A percentile compares a stretch with the other conserved stretches of the same genome.
Evolutionary conservation across 495 filamentous ascomycete species (phyloP).

Genomic region (Emericellopsis terricola): DNA sequence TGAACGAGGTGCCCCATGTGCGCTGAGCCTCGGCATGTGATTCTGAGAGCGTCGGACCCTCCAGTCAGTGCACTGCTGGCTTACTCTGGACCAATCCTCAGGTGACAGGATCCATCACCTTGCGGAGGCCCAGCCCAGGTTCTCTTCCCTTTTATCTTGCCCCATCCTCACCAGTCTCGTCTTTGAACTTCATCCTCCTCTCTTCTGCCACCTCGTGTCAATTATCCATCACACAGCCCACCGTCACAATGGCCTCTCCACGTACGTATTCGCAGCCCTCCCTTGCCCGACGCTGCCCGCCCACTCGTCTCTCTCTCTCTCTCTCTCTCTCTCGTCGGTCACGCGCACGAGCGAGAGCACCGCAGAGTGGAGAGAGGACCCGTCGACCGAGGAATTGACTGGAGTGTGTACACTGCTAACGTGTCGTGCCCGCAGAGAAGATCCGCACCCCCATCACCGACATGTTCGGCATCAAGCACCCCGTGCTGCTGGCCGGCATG

Average conservation of each 20-base stretch:
- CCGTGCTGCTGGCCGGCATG: conserved; percentile 91
- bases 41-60: no score
- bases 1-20: no score
- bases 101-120: no score
- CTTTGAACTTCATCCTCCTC: neutral
- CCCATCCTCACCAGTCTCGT: neutral
- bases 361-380: no score
- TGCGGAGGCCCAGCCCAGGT: no score
- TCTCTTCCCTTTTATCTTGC: no score
- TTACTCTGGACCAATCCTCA: no score
- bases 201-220: neutral
- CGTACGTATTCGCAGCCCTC: conserved; percentile 33
- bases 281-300: conserved; percentile 1
- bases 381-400: conserved; percentile 1
- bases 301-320: conserved; percentile 1
- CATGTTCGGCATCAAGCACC: conserved; percentile 94
- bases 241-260: conserved; percentile 57
- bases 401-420: conserved; percentile 6
- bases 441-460: conserved; percentile 81
- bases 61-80: no score
- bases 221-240: no score
- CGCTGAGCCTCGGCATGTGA: no score
- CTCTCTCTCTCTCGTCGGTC: conserved; percentile 2
- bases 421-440: conserved; percentile 36
- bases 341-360: no score